A percentile compares a stretch with the other conserved stretches of the same genome.
These are phyloP conservation scores for Ciborinia camelliae DNA, from an alignment of 2,329 filamentous ascomycete genomes.

Conservation along the genomic window DNA sequence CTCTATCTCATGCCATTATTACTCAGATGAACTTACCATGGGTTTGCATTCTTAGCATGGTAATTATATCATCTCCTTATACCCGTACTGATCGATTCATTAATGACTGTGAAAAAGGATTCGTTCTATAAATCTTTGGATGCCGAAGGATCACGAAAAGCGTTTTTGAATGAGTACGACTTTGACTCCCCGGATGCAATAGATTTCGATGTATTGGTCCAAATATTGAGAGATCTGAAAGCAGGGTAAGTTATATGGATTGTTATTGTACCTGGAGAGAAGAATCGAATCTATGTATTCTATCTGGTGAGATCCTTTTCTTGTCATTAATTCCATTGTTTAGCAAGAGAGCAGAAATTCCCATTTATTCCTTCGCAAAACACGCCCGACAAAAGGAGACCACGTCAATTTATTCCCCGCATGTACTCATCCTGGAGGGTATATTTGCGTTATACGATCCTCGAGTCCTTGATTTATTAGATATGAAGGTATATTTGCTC, in stretches of 20 bases:
- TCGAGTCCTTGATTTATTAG: conserved; percentile 78
- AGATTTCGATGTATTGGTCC: conserved; percentile 85
- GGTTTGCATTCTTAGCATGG: conserved; percentile 98
- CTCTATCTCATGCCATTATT: conserved; percentile 87
- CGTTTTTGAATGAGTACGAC: conserved; percentile 89
- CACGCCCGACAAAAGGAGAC: conserved; percentile 78
- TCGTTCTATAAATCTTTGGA: conserved; percentile 94
- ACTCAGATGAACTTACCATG: conserved; percentile 87
- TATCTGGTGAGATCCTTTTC: background rate
- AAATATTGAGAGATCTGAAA: conserved; percentile 79
- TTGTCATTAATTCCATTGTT: conserved; percentile 13
- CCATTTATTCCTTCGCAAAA: conserved; percentile 91
- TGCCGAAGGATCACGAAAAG: conserved; percentile 71
- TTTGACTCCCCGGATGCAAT: conserved; percentile 94
- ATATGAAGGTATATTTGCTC: conserved; percentile 69
- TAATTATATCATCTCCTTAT: conserved; percentile 42
- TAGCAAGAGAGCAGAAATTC: conserved; percentile 85
- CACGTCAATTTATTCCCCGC: conserved; percentile 90
- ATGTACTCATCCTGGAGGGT: conserved; percentile 91
- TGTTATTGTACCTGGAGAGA: background rate
- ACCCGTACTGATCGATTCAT: background rate
- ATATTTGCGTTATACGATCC: conserved; percentile 93
- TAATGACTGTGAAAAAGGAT: conserved; percentile 56
- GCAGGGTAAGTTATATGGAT: conserved; percentile 62
- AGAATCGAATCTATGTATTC: background rate